Evolutionary conservation across 192 early-diverging fungal genomes (phyloP), one percentile per base, ranked within the genome.

Genomic region (Backusella macrospora): DNA sequence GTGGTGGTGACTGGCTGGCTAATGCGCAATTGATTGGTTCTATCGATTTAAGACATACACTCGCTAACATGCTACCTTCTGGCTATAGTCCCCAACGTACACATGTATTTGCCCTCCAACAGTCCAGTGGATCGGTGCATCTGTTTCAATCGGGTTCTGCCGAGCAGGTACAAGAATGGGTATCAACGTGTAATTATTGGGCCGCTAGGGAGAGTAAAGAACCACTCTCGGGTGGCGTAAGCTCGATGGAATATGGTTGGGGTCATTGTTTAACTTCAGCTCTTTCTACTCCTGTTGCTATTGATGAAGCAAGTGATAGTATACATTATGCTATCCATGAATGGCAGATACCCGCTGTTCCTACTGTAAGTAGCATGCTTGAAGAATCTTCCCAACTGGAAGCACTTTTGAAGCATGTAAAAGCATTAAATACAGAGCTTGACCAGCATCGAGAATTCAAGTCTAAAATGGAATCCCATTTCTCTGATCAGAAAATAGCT

Each of bases 181-280:
- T 93, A 0, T 79, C 87, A 0, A 92, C 90, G n/a, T 92, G 96
- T 67, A 98, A 97, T 82, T 94, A 92, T 77, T 98, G 96, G 96
- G 95, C 96, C 0, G 94, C 96, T 7, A 82, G 95, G n/a, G 91
- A 90, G 62, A 94, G 91, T 68, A 95, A 93, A 78, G 95, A 94
- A 68, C 96, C 96, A 5, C 80, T 97, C 79, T 73, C 86, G 10
- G 96, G 96, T 48, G 93, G 92, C 21, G 89, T 94, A 7, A 90
- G 92, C 63, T 96, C 92, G 65, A 89, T 92, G 80, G 96, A 98
- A 72, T 97, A 93, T 70, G 96, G 96, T 3, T 98, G 96, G 96
- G 89, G 90, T 64, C 42, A 6, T 37, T 48, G 23, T 69, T 49
- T 65, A 62, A 16, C 5, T 3, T 34, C 29, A 34, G 2, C 29